A percentile compares a stretch with the other conserved stretches of the same genome.
These are phyloP conservation scores for Ustilago bromivora DNA, from an alignment of 1,284 basidiomycete genomes.

Conservation along the genomic window DNA sequence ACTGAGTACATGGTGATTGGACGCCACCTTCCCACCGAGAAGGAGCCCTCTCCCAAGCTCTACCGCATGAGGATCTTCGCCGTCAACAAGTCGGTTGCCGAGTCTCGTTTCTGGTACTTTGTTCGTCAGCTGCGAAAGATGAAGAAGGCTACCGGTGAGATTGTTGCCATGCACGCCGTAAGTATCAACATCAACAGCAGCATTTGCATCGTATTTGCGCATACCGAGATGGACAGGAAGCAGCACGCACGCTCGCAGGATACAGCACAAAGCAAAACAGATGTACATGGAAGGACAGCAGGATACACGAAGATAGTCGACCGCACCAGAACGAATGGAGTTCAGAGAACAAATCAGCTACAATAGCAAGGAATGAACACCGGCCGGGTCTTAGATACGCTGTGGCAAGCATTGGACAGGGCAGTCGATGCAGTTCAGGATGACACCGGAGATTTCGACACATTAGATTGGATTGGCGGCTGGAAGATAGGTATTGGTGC, in stretches of 20 bases:
- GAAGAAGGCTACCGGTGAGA: slow-evolving; percentile 99
- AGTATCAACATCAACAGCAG: slow-evolving; percentile 67
- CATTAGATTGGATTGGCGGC: not conserved
- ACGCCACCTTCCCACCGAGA: slow-evolving; percentile 93
- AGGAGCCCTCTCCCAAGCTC: slow-evolving; percentile 92
- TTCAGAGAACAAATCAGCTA: not conserved
- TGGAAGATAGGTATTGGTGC: not conserved
- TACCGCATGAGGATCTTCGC: slow-evolving; percentile 99
- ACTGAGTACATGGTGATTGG: slow-evolving; percentile 97
- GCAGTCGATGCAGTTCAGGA: not conserved
- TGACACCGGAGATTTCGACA: not conserved
- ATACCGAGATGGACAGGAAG: not conserved
- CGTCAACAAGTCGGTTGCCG: slow-evolving; percentile 96
- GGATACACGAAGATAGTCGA: too few species aligned
- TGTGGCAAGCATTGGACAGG: not conserved
- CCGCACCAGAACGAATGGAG: not conserved
- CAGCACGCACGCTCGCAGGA: not conserved
- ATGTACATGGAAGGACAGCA: not conserved
- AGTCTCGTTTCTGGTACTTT: slow-evolving; percentile 99
- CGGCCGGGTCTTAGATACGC: not conserved
- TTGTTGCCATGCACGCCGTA: slow-evolving; percentile 97
- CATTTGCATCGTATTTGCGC: not conserved
- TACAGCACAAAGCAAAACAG: not conserved
- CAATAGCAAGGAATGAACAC: not conserved
- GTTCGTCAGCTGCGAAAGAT: slow-evolving; percentile 88